phyloP scores from a whole-genome alignment of 2,329 filamentous ascomycete species.

The Pseudogymnoascus sp. region DNA sequence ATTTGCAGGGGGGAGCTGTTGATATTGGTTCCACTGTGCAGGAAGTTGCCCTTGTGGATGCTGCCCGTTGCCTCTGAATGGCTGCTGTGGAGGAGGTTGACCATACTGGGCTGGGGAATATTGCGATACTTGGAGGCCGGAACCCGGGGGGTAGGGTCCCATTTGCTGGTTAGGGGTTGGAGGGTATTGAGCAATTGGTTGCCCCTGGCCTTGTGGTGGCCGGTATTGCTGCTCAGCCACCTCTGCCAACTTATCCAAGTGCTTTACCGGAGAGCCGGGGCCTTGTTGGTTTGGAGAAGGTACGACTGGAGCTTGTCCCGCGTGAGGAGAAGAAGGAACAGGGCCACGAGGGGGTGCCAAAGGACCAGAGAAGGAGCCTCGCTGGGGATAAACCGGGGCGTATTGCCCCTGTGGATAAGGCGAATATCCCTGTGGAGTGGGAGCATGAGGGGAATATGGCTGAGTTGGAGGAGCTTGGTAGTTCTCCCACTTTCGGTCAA shows the following conservation, averaged over 20 bases:
- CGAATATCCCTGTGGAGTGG: slow-evolving; percentile 13
- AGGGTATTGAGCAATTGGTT: slow-evolving; percentile 17
- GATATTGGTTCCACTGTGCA: slow-evolving; percentile 15
- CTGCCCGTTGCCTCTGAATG: slow-evolving; percentile 2
- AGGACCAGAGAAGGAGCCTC: slow-evolving; percentile 23
- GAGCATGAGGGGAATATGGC: slow-evolving; percentile 13
- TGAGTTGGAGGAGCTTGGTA: slow-evolving; percentile 18
- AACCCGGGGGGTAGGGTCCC: background rate
- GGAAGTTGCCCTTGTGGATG: slow-evolving; percentile 14
- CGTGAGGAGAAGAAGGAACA: slow-evolving; percentile 28
- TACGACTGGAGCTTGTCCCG: slow-evolving; percentile 19
- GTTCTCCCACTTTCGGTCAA: slow-evolving; percentile 24
- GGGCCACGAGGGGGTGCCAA: slow-evolving; percentile 23
- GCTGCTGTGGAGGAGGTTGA: slow-evolving; percentile 5
- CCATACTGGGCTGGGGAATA: background rate
- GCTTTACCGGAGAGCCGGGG: slow-evolving; percentile 21
- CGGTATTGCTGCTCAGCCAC: slow-evolving; percentile 26
- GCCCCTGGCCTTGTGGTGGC: slow-evolving; percentile 23
- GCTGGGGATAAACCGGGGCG: slow-evolving; percentile 4
- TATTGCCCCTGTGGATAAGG: slow-evolving; percentile 14
- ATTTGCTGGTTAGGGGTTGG: background rate
- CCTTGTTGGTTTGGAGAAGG: slow-evolving; percentile 22
- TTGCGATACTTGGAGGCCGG: background rate
- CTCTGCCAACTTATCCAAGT: slow-evolving; percentile 26
- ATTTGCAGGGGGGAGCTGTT: slow-evolving; percentile 16